Evolutionary conservation across 371 early-diverging fungal species (phyloP), one percentile per base, ranked within the genome.

Genomic region (Lichtheimia hyalospora): DNA sequence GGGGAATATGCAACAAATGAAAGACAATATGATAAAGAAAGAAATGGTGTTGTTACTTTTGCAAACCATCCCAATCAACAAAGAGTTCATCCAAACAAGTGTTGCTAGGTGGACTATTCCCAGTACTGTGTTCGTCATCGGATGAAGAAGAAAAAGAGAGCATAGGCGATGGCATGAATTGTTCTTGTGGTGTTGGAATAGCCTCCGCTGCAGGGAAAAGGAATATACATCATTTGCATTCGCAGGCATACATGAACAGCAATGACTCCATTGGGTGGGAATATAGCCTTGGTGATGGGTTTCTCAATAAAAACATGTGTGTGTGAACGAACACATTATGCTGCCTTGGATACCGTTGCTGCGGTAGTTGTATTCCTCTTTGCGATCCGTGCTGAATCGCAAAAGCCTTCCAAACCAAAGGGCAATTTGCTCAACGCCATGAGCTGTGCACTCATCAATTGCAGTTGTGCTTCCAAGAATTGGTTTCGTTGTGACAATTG

Each of bases 381-480:
- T 44, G 63, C 63, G 63, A 57, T 57, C 63, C 63, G 77, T 81
- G 81, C 81, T 75, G 81, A 77, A 75, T 72, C 81, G 81, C 81
- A 77, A 81, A 81, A 77, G 77, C 77, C 74, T 63, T 77, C 71
- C 62, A 70, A 64, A 52, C 74, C 51, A 25, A 68, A 63, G 52
- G 51, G 28, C 10, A n/a, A 34, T 27, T 60, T 51, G 6, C 28
- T 21, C 51, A 89, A 72, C 24, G 73, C 63, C 49, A 84, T 84
- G 57, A 92, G 75, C 44, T 83, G 84, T 20, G 83, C 72, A 18
- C 77, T 69, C 49, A 92, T 79, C 3, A 70, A 57, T 10, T 67
- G 58, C 64, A 91, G 88, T 60, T 83, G 73, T 2, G 75, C 73
- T 76, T 92, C 91, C 28, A 92, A 68, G 21, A 62, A 69, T 60